phyloP scores from a whole-genome alignment of 75 land plant species.

The Chamaecyparis obtusa region DNA sequence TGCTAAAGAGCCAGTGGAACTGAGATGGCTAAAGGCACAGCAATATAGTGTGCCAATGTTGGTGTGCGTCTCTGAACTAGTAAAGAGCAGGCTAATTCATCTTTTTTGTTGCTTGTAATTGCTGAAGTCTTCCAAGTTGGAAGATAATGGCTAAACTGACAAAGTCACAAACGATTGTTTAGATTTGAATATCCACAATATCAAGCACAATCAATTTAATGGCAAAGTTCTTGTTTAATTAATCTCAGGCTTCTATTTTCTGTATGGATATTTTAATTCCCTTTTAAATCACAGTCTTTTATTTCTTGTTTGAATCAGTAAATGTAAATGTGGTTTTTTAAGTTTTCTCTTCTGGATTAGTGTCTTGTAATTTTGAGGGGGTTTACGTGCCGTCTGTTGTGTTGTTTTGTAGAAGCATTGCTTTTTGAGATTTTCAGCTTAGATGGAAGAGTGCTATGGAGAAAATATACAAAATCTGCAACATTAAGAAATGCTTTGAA shows the following conservation, averaged over 20 bases:
- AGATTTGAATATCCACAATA: not conserved
- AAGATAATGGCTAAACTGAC: not conserved
- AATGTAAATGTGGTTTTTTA: too few relatives aligned
- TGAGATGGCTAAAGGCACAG: not conserved
- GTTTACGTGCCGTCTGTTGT: not conserved
- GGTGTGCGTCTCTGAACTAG: not conserved
- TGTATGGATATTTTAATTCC: not conserved
- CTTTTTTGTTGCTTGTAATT: not conserved
- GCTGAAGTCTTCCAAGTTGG: not conserved
- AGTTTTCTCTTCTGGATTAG: not conserved
- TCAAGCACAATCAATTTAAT: not conserved
- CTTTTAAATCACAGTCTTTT: not conserved
- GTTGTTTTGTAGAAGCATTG: not conserved
- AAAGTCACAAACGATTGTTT: not conserved
- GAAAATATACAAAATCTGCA: not conserved
- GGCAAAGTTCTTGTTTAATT: not conserved
- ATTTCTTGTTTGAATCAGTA: too few relatives aligned
- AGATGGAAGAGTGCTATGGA: not conserved
- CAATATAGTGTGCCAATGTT: not conserved
- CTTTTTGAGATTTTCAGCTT: not conserved
- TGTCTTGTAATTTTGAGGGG: not conserved
- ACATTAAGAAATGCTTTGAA: not conserved
- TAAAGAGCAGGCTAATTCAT: not conserved
- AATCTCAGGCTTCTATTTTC: not conserved
- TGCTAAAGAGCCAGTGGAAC: not conserved